phyloP scores from a whole-genome alignment of 192 early-diverging fungal genomes.

The Coemansia reversa region DNA sequence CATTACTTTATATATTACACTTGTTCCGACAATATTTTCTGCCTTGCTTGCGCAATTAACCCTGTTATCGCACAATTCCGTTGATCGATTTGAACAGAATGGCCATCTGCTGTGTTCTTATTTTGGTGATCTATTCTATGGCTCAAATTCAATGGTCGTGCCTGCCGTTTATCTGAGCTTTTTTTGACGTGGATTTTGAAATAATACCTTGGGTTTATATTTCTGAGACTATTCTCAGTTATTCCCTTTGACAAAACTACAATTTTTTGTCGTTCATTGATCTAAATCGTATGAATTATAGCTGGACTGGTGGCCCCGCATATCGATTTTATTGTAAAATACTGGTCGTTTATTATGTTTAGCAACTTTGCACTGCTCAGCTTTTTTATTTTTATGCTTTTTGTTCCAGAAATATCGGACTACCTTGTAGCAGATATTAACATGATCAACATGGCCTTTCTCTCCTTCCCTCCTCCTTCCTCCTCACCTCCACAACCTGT shows the following conservation, averaged over 20 bases:
- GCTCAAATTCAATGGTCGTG: slow-evolving; percentile 56
- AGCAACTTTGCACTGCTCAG: slow-evolving; percentile 51
- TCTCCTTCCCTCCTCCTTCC: no score
- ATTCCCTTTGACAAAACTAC: slow-evolving; percentile 65
- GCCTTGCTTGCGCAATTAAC: slow-evolving; percentile 61
- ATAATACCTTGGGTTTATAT: slow-evolving; percentile 77
- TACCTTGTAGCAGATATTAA: slow-evolving; percentile 45
- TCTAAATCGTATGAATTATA: slow-evolving; percentile 63
- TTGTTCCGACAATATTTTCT: slow-evolving; percentile 62
- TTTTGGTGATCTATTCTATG: slow-evolving; percentile 57
- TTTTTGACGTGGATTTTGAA: slow-evolving; percentile 75
- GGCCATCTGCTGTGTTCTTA: slow-evolving; percentile 56
- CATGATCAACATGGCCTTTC: not conserved
- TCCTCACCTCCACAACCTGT: no score
- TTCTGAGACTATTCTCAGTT: slow-evolving; percentile 68
- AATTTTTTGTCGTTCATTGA: slow-evolving; percentile 64
- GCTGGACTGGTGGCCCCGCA: slow-evolving; percentile 56
- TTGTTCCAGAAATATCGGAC: slow-evolving; percentile 75
- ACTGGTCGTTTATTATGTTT: slow-evolving; percentile 63
- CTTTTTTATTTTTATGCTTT: slow-evolving; percentile 57
- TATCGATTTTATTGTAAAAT: slow-evolving; percentile 23
- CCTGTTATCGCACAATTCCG: slow-evolving; percentile 68
- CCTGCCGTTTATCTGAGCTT: slow-evolving; percentile 67
- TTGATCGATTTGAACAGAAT: slow-evolving; percentile 63
- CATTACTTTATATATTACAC: slow-evolving; percentile 61